These are phyloP conservation scores for Ottelia alismoides DNA, from an alignment of 106 monocot genomes.

Conservation along the genomic window DNA sequence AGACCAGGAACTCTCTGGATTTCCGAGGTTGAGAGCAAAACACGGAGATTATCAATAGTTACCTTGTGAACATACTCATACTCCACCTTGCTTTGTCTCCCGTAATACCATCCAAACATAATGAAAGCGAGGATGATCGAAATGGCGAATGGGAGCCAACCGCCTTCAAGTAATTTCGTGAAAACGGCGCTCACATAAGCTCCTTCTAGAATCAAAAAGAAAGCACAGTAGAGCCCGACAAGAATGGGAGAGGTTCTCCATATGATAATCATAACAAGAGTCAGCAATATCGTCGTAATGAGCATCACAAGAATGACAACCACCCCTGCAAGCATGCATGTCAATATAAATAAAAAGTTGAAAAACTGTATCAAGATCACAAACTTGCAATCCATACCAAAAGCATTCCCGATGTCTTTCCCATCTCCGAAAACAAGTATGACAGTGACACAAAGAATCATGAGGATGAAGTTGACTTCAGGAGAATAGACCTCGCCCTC, in stretches of 20 bases:
- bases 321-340: constrained; percentile 66
- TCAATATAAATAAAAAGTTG: too few relatives aligned
- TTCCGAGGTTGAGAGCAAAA: constrained; percentile 20
- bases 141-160: constrained; percentile 68
- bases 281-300: constrained; percentile 66
- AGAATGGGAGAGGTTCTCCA: constrained; percentile 42
- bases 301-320: constrained; percentile 87
- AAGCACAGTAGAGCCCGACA: constrained; percentile 27
- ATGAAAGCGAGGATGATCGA: constrained; percentile 52
- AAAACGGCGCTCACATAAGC: constrained; percentile 48
- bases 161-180: constrained; percentile 55
- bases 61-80: constrained; percentile 51
- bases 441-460: constrained; percentile 53
- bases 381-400: constrained; percentile 56
- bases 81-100: constrained; percentile 41
- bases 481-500: constrained; percentile 87
- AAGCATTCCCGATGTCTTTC: constrained; percentile 67
- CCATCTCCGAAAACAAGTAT: constrained; percentile 65
- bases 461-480: constrained; percentile 69
- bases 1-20: constrained; percentile 46
- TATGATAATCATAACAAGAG: constrained; percentile 67
- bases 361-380: too few relatives aligned
- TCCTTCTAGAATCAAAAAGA: constrained; percentile 50
- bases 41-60: constrained; percentile 19
- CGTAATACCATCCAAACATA: constrained; percentile 74